phyloP scores from a whole-genome alignment of 768 basidiomycete species.

The Kwoniella botswanensis region DNA sequence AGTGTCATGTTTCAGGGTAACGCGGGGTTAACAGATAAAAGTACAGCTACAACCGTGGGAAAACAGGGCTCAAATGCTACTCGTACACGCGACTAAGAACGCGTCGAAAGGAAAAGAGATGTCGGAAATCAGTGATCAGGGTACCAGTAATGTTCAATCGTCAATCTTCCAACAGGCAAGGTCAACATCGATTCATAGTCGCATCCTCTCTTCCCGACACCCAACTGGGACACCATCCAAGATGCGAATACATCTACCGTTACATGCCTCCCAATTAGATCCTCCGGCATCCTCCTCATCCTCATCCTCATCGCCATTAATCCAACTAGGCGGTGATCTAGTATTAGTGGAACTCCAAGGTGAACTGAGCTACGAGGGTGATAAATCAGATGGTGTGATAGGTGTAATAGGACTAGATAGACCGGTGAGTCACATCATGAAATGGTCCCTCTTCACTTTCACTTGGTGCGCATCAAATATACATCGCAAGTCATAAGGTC shows the following conservation, averaged over 20 bases:
- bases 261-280: conserved; percentile 39
- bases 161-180: too few species aligned
- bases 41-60: conserved; percentile 4
- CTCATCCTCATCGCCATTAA: conserved; percentile 62
- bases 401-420: conserved; percentile 74
- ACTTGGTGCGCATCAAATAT: too few species aligned
- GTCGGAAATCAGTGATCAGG: background rate
- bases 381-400: conserved; percentile 73
- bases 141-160: background rate
- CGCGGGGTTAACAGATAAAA: too few species aligned
- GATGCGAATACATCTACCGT: conserved; percentile 53
- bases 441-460: background rate
- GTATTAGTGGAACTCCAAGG: conserved; percentile 90
- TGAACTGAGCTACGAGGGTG: conserved; percentile 70
- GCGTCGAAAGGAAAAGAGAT: background rate
- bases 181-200: too few species aligned
- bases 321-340: conserved; percentile 76
- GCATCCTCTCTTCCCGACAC: background rate
- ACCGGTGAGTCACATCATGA: conserved; percentile 39
- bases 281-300: conserved; percentile 7
- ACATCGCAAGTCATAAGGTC: too few species aligned
- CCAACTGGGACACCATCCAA: background rate
- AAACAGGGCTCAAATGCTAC: too few species aligned
- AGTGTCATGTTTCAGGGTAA: conserved; percentile 9
- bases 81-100: background rate